Percentiles rank a stretch among this genome's conserved stretches.
These are phyloP conservation scores for Vigna mungo DNA, from an alignment of 306 rosid genomes.

Conservation along the genomic window DNA sequence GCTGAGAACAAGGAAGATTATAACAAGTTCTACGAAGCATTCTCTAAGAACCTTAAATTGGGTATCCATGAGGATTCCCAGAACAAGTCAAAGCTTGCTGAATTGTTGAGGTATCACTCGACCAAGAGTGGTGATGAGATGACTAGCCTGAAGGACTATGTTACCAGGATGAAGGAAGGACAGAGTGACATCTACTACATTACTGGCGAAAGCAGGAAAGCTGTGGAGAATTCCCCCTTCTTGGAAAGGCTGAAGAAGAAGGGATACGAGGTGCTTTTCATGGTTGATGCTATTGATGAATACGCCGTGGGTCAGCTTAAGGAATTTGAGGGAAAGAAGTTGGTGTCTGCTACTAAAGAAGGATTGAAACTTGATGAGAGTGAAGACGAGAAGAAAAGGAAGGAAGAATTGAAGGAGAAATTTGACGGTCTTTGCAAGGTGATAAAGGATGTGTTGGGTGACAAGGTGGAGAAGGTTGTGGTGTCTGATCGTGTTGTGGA, in stretches of 20 bases:
- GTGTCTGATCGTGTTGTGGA: constrained; percentile 94
- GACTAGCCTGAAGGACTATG: constrained; percentile 93
- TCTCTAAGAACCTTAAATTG: constrained; percentile 86
- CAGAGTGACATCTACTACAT: constrained; percentile 87
- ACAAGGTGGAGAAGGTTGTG: constrained; percentile 86
- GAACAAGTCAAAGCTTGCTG: constrained; percentile 87
- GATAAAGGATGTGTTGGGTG: constrained; percentile 91
- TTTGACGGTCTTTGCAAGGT: constrained; percentile 90
- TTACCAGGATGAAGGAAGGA: constrained; percentile 98
- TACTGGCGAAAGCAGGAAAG: constrained; percentile 93
- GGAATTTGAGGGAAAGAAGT: constrained; percentile 92
- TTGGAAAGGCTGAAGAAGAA: constrained; percentile 90
- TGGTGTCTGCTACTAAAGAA: constrained; percentile 93
- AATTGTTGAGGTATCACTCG: constrained; percentile 83
- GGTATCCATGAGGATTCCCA: constrained; percentile 90
- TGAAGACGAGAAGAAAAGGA: constrained; percentile 76
- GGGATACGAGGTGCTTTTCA: constrained; percentile 80
- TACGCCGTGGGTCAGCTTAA: constrained; percentile 91
- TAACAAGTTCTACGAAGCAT: constrained; percentile 86
- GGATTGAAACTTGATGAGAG: constrained; percentile 87
- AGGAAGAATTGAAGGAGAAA: constrained; percentile 74
- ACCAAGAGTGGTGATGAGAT: constrained; percentile 91
- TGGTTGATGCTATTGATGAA: constrained; percentile 97
- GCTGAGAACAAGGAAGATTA: constrained; percentile 98
- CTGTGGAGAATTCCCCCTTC: constrained; percentile 95